phyloP scores from a whole-genome alignment of 2,329 filamentous ascomycete species.

The Hymenoscyphus occultus region DNA sequence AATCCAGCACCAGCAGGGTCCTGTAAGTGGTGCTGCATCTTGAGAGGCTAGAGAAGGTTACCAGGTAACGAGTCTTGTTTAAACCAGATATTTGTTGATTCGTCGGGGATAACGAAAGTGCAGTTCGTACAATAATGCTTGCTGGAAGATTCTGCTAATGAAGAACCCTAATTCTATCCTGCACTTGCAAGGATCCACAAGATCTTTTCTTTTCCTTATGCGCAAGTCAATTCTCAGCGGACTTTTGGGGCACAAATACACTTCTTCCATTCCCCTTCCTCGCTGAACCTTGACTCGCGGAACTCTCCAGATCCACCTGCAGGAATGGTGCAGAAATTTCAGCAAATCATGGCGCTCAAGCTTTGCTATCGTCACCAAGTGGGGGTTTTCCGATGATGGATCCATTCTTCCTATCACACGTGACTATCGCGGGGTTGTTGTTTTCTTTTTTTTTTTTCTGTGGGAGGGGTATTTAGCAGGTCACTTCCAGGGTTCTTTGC shows the following conservation, averaged over 20 bases:
- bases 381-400: background rate
- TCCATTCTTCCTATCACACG: background rate
- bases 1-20: too few relatives aligned
- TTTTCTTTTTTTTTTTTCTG: background rate
- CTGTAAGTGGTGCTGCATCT: too few relatives aligned
- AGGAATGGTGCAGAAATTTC: background rate
- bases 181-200: background rate
- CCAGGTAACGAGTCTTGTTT: too few relatives aligned
- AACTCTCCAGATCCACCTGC: background rate
- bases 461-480: slow-evolving; percentile 1
- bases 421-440: background rate
- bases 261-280: background rate
- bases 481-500: background rate
- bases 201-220: background rate
- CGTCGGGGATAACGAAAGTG: background rate
- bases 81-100: background rate
- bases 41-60: too few relatives aligned
- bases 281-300: background rate
- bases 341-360: background rate
- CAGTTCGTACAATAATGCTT: background rate
- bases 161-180: background rate
- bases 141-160: background rate
- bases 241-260: background rate
- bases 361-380: background rate
- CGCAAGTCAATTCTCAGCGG: background rate